Percentiles rank a stretch among this genome's conserved stretches.
phyloP scores from a whole-genome alignment of 768 basidiomycete genomes.

The Roridomyces roridus region DNA sequence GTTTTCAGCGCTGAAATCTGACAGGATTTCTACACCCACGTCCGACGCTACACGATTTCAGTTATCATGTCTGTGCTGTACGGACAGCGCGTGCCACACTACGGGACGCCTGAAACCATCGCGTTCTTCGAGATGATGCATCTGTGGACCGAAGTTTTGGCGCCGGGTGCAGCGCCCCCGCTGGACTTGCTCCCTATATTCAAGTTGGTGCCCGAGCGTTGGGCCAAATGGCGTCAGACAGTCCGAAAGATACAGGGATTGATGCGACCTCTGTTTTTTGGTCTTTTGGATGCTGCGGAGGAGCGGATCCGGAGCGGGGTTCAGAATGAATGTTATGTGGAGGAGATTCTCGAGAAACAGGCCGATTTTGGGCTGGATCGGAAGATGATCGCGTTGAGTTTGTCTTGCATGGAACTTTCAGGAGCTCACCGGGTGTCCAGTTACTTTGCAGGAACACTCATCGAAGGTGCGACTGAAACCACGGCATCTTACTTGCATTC shows the following conservation, averaged over 20 bases:
- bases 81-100: conserved; percentile 36
- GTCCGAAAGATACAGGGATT: conserved; percentile 25
- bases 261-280: conserved; percentile 36
- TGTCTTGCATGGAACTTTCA: too few species aligned
- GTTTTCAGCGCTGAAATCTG: too few species aligned
- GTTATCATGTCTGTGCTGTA: conserved; percentile 37
- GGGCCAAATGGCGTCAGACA: conserved; percentile 39
- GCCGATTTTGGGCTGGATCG: neutral
- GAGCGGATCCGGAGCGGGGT: conserved; percentile 26
- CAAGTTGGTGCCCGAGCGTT: conserved; percentile 40
- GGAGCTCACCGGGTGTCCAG: neutral
- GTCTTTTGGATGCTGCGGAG: conserved; percentile 33
- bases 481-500: conserved; percentile 21
- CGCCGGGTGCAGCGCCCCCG: neutral
- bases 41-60: conserved; percentile 37
- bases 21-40: conserved; percentile 36
- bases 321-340: neutral
- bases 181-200: conserved; percentile 26
- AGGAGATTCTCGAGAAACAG: neutral
- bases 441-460: neutral
- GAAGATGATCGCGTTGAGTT: neutral
- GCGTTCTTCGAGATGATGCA: conserved; percentile 27
- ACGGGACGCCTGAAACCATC: conserved; percentile 29
- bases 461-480: neutral
- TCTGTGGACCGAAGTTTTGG: neutral